These are phyloP conservation scores for Takakia lepidozioides DNA, from an alignment of 225 moss, liverwort and hornwort genomes.

Conservation along the genomic window DNA sequence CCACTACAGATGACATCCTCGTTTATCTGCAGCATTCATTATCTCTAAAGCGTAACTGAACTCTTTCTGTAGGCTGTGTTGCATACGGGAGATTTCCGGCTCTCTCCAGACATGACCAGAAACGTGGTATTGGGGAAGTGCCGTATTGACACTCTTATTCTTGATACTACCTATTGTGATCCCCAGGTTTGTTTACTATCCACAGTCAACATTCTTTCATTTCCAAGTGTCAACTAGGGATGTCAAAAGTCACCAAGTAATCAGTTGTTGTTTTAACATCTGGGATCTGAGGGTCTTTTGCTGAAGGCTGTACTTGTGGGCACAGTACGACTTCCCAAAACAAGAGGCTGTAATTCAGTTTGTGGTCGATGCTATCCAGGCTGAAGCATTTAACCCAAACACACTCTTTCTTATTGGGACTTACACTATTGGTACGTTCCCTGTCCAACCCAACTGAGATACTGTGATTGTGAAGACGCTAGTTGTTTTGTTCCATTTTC, in stretches of 20 bases:
- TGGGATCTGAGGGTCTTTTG: too few relatives aligned
- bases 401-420: conserved; percentile 98
- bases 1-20: too few relatives aligned
- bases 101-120: conserved; percentile 68
- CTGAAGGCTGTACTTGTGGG: too few relatives aligned
- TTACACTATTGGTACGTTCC: conserved; percentile 67
- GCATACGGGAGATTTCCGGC: conserved; percentile 96
- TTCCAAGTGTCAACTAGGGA: not conserved
- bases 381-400: conserved; percentile 77
- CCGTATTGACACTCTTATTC: conserved; percentile 67
- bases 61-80: conserved; percentile 61
- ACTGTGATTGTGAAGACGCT: too few relatives aligned
- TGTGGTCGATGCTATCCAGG: conserved; percentile 94
- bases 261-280: too few relatives aligned
- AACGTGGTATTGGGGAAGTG: conserved; percentile 45
- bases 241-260: not conserved
- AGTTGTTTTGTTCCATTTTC: too few relatives aligned
- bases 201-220: not conserved
- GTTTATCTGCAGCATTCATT: too few relatives aligned
- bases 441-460: too few relatives aligned
- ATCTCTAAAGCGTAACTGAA: too few relatives aligned
- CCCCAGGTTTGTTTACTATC: conserved; percentile 49
- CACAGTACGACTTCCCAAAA: conserved; percentile 87
- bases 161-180: conserved; percentile 97
- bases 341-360: conserved; percentile 82